Evolutionary conservation across 2,329 filamentous ascomycete species (phyloP).

Genomic region (Phymatotrichopsis omnivora): DNA sequence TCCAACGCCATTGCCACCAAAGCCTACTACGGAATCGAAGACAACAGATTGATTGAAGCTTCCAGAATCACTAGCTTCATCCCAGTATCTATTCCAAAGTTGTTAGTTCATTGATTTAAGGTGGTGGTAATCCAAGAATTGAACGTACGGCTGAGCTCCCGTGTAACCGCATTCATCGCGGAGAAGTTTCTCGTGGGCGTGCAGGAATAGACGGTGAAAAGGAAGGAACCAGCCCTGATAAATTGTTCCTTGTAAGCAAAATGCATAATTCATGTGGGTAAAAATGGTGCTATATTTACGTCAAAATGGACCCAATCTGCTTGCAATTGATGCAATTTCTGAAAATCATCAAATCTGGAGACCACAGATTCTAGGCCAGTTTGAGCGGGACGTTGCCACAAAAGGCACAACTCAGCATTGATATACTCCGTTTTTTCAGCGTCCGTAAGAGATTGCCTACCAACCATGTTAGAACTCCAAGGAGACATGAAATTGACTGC

Average conservation of each 20-base stretch:
- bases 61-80: conserved; percentile 21
- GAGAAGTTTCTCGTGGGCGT: conserved; percentile 33
- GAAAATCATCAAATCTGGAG: conserved; percentile 35
- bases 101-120: not conserved
- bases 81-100: conserved; percentile 19
- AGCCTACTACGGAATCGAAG: conserved; percentile 14
- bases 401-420: conserved; percentile 34
- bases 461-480: too few relatives aligned
- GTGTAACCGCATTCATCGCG: conserved; percentile 34
- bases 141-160: conserved; percentile 29
- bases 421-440: conserved; percentile 33
- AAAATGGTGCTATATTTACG: not conserved
- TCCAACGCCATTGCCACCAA: conserved; percentile 11
- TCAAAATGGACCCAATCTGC: conserved; percentile 31
- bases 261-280: not conserved
- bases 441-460: conserved; percentile 31
- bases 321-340: conserved; percentile 33
- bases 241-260: not conserved
- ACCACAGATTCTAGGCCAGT: conserved; percentile 30
- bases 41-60: conserved; percentile 11
- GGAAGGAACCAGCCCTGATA: conserved; percentile 33
- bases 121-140: not conserved
- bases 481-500: too few relatives aligned
- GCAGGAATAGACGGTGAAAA: conserved; percentile 35
- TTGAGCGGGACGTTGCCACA: conserved; percentile 28